phyloP scores from a whole-genome alignment of 495 filamentous ascomycete genomes.

The Penicillium taxi region DNA sequence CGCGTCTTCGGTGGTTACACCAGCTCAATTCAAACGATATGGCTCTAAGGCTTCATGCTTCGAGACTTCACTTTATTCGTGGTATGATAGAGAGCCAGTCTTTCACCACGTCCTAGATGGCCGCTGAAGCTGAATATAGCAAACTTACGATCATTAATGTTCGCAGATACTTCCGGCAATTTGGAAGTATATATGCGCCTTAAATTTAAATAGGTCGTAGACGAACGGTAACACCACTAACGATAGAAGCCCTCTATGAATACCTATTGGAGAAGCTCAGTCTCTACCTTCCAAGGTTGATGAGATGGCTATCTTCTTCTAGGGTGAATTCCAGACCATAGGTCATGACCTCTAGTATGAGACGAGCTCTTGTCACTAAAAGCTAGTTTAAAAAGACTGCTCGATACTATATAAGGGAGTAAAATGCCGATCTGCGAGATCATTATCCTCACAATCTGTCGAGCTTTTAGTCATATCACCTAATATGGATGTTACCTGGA shows the following conservation, averaged over 20 bases:
- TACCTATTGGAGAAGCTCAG: constrained; percentile 12
- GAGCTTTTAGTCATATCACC: constrained; percentile 3
- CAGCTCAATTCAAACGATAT: too few species aligned
- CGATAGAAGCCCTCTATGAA: constrained; percentile 14
- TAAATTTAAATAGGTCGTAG: not conserved
- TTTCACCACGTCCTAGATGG: constrained; percentile 10
- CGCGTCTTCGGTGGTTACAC: too few species aligned
- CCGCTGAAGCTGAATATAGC: constrained; percentile 14
- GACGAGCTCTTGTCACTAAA: constrained; percentile 1
- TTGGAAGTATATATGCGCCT: not conserved
- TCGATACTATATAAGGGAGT: constrained; percentile 9
- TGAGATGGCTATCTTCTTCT: constrained; percentile 14
- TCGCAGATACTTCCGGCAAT: constrained; percentile 6
- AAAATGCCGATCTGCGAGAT: constrained; percentile 4
- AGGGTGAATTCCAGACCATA: constrained; percentile 8
- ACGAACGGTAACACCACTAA: constrained; percentile 12
- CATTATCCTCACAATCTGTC: constrained; percentile 3
- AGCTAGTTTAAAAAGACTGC: constrained; percentile 9
- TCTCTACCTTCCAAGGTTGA: constrained; percentile 14
- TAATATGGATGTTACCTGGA: too few species aligned
- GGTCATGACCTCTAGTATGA: constrained; percentile 12
- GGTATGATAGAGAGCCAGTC: constrained; percentile 5
- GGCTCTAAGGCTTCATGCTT: not conserved
- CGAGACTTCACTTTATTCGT: not conserved
- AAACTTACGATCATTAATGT: constrained; percentile 13